Evolutionary conservation across 1,284 basidiomycete species (phyloP), one percentile per base, ranked within the genome.

Genomic region (Austropuccinia psidii): DNA sequence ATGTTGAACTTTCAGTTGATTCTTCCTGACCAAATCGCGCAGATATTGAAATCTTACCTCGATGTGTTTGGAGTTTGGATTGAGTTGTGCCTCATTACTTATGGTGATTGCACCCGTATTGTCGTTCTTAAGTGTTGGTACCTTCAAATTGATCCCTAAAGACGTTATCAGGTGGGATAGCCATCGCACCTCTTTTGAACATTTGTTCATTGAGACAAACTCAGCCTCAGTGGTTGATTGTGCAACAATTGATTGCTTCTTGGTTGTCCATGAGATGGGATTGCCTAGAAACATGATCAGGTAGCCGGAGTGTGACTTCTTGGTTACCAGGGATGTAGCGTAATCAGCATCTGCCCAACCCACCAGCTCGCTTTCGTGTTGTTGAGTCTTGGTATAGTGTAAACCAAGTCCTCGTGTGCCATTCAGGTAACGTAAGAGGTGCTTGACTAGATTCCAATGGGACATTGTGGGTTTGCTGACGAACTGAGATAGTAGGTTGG

Each of bases 21-120:
- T 67, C 27, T 54, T 8, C 1, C 8, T 39, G n/a, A 67, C 24
- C 11, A 67, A 33, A 33, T 67, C 9, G 1, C 27, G 45, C 27
- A 54, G 8, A 54, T 67, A 67, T 54, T 67, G 64, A 67, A 37
- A 67, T 7, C 49, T n/a, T n/a, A 67, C 24, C 41, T 67, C 49
- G 41, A 67, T 67, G 24, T 67, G 64, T 17, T 67, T 50, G 21
- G 47, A 35, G 9, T 67, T 54, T 31, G 41, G 13, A 49, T 64
- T 64, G n/a, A 64, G 39, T 64, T 49, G n/a, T 4, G 43, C 24
- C 49, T 64, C 61, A 29, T 64, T 49, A 37, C 57, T 60, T 2
- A 60, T 37, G 3, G 37, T 60, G 1, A 60, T 33, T 19, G 57
- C 57, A 6, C 57, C 37, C 24, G 47, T n/a, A 29, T 65, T 55